These are phyloP conservation scores for Astraeus odoratus DNA, from an alignment of 768 basidiomycete species.

Conservation along the genomic window DNA sequence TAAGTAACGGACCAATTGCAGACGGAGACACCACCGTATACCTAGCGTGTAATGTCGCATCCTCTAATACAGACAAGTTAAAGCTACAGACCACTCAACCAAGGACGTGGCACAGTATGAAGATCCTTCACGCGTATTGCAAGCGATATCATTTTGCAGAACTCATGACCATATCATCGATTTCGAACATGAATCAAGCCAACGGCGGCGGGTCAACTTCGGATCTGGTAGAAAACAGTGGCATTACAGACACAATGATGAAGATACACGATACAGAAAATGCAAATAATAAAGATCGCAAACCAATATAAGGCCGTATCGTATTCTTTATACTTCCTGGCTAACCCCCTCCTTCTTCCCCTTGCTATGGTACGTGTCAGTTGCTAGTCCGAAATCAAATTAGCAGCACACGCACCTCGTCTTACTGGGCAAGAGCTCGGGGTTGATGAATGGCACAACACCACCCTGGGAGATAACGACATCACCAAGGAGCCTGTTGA, in stretches of 20 bases:
- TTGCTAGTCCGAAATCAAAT: not conserved
- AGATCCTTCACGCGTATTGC: too few relatives aligned
- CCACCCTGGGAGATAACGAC: conserved; percentile 91
- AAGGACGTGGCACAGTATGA: too few relatives aligned
- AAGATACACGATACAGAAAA: conserved; percentile 23
- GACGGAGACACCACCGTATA: too few relatives aligned
- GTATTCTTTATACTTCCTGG: conserved; percentile 23
- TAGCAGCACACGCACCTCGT: conserved; percentile 16
- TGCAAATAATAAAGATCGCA: conserved; percentile 24
- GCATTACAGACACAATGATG: conserved; percentile 3
- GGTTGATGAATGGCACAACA: conserved; percentile 65
- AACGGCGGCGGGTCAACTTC: too few relatives aligned
- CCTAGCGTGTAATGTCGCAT: too few relatives aligned
- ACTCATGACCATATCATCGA: too few relatives aligned
- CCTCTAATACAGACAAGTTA: too few relatives aligned
- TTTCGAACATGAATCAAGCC: too few relatives aligned
- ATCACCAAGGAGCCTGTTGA: conserved; percentile 76
- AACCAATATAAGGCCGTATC: conserved; percentile 9
- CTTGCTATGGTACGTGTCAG: conserved; percentile 21
- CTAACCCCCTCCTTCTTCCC: conserved; percentile 29
- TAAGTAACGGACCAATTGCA: too few relatives aligned
- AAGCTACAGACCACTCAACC: too few relatives aligned
- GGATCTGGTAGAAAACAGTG: not conserved
- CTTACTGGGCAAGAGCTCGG: conserved; percentile 31
- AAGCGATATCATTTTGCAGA: too few relatives aligned